These are phyloP conservation scores for Lachancea mirantina DNA, from an alignment of 805 yeast genomes.

Conservation along the genomic window DNA sequence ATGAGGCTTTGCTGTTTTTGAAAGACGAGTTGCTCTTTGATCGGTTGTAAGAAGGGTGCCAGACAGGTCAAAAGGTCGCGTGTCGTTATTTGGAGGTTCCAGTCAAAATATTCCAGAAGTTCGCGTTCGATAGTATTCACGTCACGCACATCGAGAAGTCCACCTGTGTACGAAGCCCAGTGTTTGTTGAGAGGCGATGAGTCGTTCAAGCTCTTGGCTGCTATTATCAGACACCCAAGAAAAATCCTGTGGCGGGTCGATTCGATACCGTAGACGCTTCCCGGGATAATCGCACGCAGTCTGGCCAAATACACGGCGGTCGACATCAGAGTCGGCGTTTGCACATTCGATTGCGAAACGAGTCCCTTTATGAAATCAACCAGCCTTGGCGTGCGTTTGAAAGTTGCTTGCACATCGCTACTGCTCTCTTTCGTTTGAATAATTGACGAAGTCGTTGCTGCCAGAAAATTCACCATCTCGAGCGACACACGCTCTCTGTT, in stretches of 20 bases:
- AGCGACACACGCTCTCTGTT: constrained; percentile 22
- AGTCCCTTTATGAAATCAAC: constrained; percentile 62
- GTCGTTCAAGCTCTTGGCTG: constrained; percentile 92
- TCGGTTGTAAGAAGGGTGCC: constrained; percentile 68
- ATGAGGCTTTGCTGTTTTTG: constrained; percentile 22
- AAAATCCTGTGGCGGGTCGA: constrained; percentile 92
- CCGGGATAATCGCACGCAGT: constrained; percentile 69
- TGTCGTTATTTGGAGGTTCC: constrained; percentile 71
- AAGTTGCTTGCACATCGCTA: constrained; percentile 35
- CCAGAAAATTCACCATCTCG: constrained; percentile 27
- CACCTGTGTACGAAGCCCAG: constrained; percentile 91
- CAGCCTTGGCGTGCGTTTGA: no score
- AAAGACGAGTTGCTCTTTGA: constrained; percentile 39
- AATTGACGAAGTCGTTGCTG: constrained; percentile 24
- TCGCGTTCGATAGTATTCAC: constrained; percentile 91
- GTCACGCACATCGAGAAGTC: constrained; percentile 66
- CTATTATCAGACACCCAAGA: constrained; percentile 76
- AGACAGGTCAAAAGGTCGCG: constrained; percentile 64
- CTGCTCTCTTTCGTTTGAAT: constrained; percentile 18
- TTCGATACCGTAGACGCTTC: constrained; percentile 84
- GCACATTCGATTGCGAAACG: constrained; percentile 80
- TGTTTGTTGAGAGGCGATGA: constrained; percentile 93
- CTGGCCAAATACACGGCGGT: constrained; percentile 76
- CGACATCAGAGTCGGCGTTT: constrained; percentile 92
- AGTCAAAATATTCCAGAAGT: constrained; percentile 69